phyloP scores from a whole-genome alignment of 768 basidiomycete species.

The Tylopilus felleus region DNA sequence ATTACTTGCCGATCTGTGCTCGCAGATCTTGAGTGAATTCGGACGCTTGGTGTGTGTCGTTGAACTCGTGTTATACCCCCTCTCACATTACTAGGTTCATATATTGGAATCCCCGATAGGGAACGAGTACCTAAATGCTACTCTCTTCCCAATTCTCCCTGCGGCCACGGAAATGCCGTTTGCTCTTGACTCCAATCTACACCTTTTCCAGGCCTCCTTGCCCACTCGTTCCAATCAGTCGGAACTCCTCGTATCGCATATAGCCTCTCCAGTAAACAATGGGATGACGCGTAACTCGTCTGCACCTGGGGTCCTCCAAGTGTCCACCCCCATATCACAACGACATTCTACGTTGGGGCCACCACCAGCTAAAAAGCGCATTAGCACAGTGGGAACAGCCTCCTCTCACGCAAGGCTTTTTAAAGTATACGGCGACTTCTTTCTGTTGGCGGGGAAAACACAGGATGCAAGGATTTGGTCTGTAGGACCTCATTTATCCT shows the following conservation, averaged over 20 bases:
- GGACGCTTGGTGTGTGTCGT: conserved; percentile 67
- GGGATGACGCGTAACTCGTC: conserved; percentile 53
- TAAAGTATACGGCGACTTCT: conserved; percentile 88
- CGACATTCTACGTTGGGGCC: conserved; percentile 52
- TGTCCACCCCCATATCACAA: conserved; percentile 24
- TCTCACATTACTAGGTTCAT: conserved; percentile 52
- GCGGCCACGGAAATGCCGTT: conserved; percentile 57
- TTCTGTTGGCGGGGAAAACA: conserved; percentile 80
- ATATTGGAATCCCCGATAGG: conserved; percentile 79
- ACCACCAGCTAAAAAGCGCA: conserved; percentile 52
- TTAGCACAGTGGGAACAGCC: conserved; percentile 59
- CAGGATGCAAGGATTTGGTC: conserved; percentile 83
- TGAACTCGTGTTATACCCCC: background rate
- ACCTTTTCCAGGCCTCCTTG: conserved; percentile 42
- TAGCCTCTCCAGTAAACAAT: conserved; percentile 26
- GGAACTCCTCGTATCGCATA: conserved; percentile 39
- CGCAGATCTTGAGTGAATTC: conserved; percentile 82
- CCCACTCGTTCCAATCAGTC: conserved; percentile 54
- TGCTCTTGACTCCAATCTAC: conserved; percentile 46
- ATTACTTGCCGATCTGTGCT: conserved; percentile 84
- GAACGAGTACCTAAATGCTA: conserved; percentile 78
- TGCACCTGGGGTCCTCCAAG: conserved; percentile 31
- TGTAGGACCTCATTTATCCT: conserved; percentile 16
- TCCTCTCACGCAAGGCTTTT: conserved; percentile 83
- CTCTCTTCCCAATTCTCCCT: conserved; percentile 61